Conservation (phyloP, 345 rosid species). For the Xanthoceras sorbifolium region DNA sequence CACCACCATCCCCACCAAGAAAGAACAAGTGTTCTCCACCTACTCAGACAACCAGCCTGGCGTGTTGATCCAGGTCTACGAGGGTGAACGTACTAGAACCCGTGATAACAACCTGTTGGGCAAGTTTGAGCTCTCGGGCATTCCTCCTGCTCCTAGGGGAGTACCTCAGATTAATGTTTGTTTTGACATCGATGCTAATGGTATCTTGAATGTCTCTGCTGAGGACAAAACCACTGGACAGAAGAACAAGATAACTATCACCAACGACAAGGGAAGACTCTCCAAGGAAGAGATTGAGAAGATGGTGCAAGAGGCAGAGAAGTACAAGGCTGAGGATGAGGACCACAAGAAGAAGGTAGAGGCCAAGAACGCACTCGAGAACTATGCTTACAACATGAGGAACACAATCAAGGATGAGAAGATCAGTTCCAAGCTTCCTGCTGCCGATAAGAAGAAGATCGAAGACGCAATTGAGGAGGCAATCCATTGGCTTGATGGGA, state of each 20-base stretch:
- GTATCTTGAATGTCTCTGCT: slow-evolving; percentile 53
- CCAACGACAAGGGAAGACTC: slow-evolving; percentile 53
- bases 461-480: slow-evolving; percentile 49
- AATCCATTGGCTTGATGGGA: slow-evolving; percentile 53
- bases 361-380: slow-evolving; percentile 54
- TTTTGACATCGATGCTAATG: slow-evolving; percentile 44
- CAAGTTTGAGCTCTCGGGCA: slow-evolving; percentile 61
- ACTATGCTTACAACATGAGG: slow-evolving; percentile 58
- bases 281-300: slow-evolving; percentile 57
- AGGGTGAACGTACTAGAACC: slow-evolving; percentile 60
- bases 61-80: slow-evolving; percentile 61
- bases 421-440: slow-evolving; percentile 45
- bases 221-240: slow-evolving; percentile 54
- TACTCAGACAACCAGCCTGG: slow-evolving; percentile 66
- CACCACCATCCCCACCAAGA: slow-evolving; percentile 60
- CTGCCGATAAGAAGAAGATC: slow-evolving; percentile 49
- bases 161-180: slow-evolving; percentile 50
- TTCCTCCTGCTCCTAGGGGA: slow-evolving; percentile 67
- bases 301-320: slow-evolving; percentile 60
- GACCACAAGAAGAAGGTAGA: slow-evolving; percentile 55
- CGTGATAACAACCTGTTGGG: slow-evolving; percentile 63
- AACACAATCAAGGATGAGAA: slow-evolving; percentile 52
- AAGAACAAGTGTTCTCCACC: slow-evolving; percentile 61
- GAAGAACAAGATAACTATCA: slow-evolving; percentile 60
- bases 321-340: slow-evolving; percentile 52